These are phyloP conservation scores for Huntiella bhutanensis DNA, from an alignment of 2,329 filamentous ascomycete genomes.

Conservation along the genomic window DNA sequence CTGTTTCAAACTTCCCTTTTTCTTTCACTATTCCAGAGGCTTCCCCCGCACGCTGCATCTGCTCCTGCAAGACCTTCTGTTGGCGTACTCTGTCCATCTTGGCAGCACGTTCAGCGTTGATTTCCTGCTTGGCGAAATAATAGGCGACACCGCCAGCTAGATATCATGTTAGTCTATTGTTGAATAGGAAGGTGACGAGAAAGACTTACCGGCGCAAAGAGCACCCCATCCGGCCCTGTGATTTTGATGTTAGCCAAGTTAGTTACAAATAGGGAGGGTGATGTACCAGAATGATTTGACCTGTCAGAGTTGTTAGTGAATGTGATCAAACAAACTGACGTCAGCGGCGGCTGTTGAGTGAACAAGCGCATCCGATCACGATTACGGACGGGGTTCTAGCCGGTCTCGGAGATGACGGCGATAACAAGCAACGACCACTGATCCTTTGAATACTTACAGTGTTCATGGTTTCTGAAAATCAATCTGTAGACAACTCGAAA, in stretches of 20 bases:
- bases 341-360: no score
- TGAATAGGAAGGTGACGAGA: not conserved
- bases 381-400: no score
- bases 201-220: conserved; percentile 54
- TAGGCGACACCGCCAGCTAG: conserved; percentile 78
- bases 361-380: no score
- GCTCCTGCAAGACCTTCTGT: conserved; percentile 36
- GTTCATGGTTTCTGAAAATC: no score
- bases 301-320: conserved; percentile 18
- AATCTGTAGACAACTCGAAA: no score
- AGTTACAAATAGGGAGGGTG: not conserved
- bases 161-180: not conserved
- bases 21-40: conserved; percentile 16
- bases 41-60: conserved; percentile 7
- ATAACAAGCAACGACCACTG: no score
- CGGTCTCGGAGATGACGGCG: no score
- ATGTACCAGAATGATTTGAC: conserved; percentile 46
- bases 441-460: no score
- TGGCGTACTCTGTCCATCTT: conserved; percentile 48
- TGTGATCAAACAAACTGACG: no score
- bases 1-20: conserved; percentile 51
- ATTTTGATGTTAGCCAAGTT: conserved; percentile 4
- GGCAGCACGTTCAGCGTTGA: conserved; percentile 71
- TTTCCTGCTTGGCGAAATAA: conserved; percentile 84
- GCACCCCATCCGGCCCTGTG: conserved; percentile 78